Percentiles rank a stretch among this genome's conserved stretches.
Conservation (phyloP, 306 rosid species). For the Quercus glauca region DNA sequence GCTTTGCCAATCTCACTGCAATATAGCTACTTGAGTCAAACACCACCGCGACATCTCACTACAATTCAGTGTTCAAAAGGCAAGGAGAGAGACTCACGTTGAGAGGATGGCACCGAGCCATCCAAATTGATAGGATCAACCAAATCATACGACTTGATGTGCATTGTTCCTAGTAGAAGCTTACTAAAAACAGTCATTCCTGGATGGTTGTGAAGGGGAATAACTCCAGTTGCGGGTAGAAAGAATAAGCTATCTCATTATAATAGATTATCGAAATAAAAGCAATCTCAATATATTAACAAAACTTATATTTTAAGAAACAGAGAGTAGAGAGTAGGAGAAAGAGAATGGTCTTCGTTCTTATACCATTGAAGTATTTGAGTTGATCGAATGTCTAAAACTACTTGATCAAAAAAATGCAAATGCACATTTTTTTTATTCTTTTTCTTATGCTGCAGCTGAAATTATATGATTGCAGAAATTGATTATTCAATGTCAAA, state of each 20-base stretch:
- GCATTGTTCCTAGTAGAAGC: conserved; percentile 79
- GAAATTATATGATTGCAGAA: no score
- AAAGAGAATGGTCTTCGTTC: no score
- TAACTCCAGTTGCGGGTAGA: conserved; percentile 66
- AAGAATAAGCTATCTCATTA: conserved; percentile 38
- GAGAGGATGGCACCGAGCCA: conserved; percentile 25
- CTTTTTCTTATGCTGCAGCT: no score
- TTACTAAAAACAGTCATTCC: conserved; percentile 93
- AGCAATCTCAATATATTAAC: no score
- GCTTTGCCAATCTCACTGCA: conserved; percentile 70
- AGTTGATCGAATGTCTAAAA: no score
- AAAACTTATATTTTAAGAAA: no score
- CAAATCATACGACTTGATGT: conserved; percentile 83
- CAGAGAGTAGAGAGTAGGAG: no score
- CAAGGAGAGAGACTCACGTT: conserved; percentile 35
- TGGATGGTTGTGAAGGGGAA: conserved; percentile 91
- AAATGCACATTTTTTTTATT: no score
- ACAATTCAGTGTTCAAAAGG: not conserved
- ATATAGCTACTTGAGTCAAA: not conserved
- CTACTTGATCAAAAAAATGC: no score
- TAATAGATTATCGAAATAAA: no score
- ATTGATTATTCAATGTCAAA: no score
- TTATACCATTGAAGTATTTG: no score
- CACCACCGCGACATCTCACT: not conserved
- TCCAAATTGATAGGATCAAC: conserved; percentile 31